Percentiles rank a stretch among this genome's conserved stretches.
Evolutionary conservation across 768 basidiomycete genomes (phyloP).

Genomic region (Mycena polygramma): DNA sequence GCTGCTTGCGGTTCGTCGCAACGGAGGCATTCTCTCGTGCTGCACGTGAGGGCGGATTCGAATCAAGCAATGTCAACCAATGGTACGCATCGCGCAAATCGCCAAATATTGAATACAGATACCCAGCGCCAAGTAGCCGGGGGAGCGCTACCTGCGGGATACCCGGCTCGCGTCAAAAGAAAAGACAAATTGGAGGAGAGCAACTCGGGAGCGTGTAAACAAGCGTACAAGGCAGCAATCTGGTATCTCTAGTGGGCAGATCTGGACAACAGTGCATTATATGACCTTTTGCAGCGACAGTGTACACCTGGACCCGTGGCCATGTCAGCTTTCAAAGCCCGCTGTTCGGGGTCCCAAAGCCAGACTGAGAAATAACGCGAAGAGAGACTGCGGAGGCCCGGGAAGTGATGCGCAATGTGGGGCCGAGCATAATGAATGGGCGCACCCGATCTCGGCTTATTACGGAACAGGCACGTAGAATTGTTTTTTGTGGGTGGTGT

Average conservation of each 20-base stretch:
- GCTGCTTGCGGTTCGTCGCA: background rate
- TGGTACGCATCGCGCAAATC: constrained; percentile 1
- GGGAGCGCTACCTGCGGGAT: no score
- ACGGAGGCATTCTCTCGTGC: background rate
- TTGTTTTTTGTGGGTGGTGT: background rate
- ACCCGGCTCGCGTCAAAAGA: background rate
- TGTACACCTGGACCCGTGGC: constrained; percentile 17
- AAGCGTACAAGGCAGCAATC: constrained; percentile 27
- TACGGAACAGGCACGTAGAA: constrained; percentile 1
- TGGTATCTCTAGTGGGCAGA: constrained; percentile 8
- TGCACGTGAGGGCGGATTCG: background rate
- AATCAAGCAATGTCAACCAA: no score
- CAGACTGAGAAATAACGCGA: background rate
- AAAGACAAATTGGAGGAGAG: background rate
- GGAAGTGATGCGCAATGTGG: constrained; percentile 1
- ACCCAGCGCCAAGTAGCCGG: no score
- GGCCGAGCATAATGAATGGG: background rate
- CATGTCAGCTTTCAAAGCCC: constrained; percentile 29
- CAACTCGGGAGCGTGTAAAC: constrained; percentile 16
- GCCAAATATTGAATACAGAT: background rate
- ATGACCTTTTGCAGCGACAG: constrained; percentile 25
- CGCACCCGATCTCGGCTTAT: background rate
- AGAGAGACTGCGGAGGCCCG: background rate
- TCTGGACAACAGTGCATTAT: constrained; percentile 22
- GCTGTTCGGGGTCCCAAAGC: constrained; percentile 13